Conservation (phyloP, 2,329 filamentous ascomycete species). For the Stachybotrys chartarum region DNA sequence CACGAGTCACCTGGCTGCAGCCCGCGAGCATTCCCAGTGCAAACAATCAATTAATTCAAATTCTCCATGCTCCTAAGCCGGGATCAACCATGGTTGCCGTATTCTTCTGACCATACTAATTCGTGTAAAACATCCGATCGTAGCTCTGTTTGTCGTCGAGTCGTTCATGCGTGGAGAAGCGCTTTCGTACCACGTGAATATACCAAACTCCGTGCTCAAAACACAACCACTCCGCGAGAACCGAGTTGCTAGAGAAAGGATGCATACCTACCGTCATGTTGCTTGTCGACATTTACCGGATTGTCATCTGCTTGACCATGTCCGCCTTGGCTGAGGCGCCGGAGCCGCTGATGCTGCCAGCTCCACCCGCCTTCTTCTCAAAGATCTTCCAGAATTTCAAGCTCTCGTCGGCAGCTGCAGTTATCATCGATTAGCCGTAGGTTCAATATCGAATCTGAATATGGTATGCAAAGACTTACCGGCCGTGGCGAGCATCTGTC, state of each 20-base stretch:
- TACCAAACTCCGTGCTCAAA: constrained; percentile 48
- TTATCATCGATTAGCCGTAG: too few relatives aligned
- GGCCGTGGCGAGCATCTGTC: constrained; percentile 95
- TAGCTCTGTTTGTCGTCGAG: constrained; percentile 19
- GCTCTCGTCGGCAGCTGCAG: constrained; percentile 79
- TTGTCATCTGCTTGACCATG: constrained; percentile 93
- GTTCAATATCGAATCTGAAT: too few relatives aligned
- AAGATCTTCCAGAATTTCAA: constrained; percentile 99
- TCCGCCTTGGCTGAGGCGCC: constrained; percentile 71
- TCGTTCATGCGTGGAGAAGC: constrained; percentile 34
- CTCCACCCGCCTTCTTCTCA: constrained; percentile 86
- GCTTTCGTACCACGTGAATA: constrained; percentile 43
- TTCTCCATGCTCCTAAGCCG: background rate
- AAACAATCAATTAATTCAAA: constrained; percentile 1
- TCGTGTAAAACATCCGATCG: constrained; percentile 8
- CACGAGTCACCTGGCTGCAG: background rate
- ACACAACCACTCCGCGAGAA: constrained; percentile 31
- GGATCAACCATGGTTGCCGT: too few relatives aligned
- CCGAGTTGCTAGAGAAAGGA: constrained; percentile 33
- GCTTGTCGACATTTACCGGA: constrained; percentile 51
- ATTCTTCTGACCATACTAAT: background rate
- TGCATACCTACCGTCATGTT: constrained; percentile 39
- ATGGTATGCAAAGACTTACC: constrained; percentile 38
- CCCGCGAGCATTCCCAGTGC: background rate
- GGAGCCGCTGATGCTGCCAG: constrained; percentile 56